phyloP scores from a whole-genome alignment of 2,329 filamentous ascomycete genomes.

The Cladorrhinum sp. region DNA sequence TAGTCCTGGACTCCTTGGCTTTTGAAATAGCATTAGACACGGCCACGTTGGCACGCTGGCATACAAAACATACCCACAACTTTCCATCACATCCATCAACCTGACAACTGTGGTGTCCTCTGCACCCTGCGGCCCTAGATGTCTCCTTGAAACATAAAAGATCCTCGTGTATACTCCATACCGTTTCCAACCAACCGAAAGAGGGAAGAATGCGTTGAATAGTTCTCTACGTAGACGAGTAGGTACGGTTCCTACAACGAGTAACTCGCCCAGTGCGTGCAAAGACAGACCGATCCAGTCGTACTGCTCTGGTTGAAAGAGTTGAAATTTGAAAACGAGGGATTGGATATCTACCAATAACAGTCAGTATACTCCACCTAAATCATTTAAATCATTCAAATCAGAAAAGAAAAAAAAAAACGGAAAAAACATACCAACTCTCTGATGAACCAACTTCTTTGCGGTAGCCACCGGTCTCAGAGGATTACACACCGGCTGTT shows the following conservation, averaged over 20 bases:
- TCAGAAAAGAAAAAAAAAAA: background rate
- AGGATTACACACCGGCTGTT: background rate
- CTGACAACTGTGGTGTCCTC: slow-evolving; percentile 1
- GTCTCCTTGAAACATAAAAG: background rate
- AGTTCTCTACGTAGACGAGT: background rate
- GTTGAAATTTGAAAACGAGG: background rate
- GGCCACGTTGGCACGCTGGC: slow-evolving; percentile 1
- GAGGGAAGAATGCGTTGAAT: background rate
- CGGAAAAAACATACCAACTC: background rate
- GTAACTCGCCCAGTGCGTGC: background rate
- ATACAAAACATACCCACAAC: background rate
- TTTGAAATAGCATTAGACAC: background rate
- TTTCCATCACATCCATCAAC: background rate
- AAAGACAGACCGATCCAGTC: background rate
- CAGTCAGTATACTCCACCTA: too few relatives aligned
- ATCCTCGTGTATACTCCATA: background rate
- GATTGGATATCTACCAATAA: background rate
- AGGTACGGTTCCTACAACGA: background rate
- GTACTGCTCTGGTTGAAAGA: background rate
- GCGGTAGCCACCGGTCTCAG: background rate
- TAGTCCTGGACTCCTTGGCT: background rate
- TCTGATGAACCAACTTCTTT: background rate
- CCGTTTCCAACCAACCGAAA: background rate
- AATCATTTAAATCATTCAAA: too few relatives aligned
- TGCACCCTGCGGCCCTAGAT: background rate